phyloP scores from a whole-genome alignment of 805 yeast genomes.

The Teunomyces panamensis region DNA sequence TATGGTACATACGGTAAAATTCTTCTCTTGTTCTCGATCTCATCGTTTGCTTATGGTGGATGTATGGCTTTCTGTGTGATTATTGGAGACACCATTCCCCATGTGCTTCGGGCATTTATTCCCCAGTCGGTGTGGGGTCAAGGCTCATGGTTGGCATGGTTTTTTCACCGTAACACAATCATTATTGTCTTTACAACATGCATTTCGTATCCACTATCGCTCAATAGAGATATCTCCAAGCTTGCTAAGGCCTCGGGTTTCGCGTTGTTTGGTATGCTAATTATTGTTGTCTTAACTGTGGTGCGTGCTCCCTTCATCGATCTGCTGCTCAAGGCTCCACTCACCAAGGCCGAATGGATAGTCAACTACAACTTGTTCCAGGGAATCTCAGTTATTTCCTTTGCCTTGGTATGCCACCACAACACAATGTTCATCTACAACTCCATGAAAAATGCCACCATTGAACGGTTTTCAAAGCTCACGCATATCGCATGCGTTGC shows the following conservation, averaged over 20 bases:
- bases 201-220: conserved; percentile 79
- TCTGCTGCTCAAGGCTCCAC: conserved; percentile 44
- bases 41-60: conserved; percentile 91
- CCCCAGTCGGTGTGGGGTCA: conserved; percentile 38
- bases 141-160: conserved; percentile 40
- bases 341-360: conserved; percentile 46
- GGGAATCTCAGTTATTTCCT: conserved; percentile 90
- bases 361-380: conserved; percentile 71
- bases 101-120: conserved; percentile 69
- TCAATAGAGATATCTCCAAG: conserved; percentile 76
- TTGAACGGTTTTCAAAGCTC: conserved; percentile 68
- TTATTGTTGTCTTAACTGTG: conserved; percentile 72
- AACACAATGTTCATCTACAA: conserved; percentile 88
- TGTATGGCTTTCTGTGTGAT: conserved; percentile 91
- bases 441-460: conserved; percentile 72
- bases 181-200: conserved; percentile 67
- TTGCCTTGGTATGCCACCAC: conserved; percentile 95
- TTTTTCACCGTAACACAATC: conserved; percentile 66
- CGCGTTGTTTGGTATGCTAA: conserved; percentile 80
- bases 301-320: conserved; percentile 67
- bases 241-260: conserved; percentile 84
- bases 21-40: conserved; percentile 69
- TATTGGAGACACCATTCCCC: conserved; percentile 94
- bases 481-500: conserved; percentile 84
- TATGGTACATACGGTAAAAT: conserved; percentile 73